Evolutionary conservation across 805 yeast species (phyloP), one percentile per base, ranked within the genome.

Genomic region (Zygotorulaspora florentina): DNA sequence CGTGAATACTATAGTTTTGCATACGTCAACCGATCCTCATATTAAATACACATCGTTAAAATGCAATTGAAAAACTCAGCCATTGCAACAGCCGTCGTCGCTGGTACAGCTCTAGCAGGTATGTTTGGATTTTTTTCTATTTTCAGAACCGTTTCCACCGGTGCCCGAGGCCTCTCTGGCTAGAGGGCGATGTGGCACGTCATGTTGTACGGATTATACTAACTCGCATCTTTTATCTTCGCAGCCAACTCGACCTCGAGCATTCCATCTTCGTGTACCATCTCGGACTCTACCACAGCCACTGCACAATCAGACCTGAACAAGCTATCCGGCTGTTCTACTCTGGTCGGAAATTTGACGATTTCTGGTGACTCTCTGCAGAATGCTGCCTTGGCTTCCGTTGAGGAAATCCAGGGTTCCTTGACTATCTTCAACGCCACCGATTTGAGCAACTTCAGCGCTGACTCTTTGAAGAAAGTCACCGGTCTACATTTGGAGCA

Each of bases 271-370:
- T 79, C 81, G 25, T 86, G 95, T 77, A 74, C 85, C 31, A 80
- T 83, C 72, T 59, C 72, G 25, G 67, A 71, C 40, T 72, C 75
- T 56, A 73, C 73, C 54, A 86, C 95, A 43, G 95, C 88, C 58
- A 80, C 93, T 45, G 79, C 82, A 35, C 88, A 89, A 70, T 58
- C 85, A 27, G 90, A 88, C 57, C 80, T 91, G 64, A 95, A 88
- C 59, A 61, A 67, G 23, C 77, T 85, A 44, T 68, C 87, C 40
- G 74, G 81, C 39, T 93, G 99, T 80, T 68, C 77, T 31, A 85
- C 88, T 52, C 75, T 93, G 56, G 77, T 78, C 53, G 98, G 96
- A 76, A 83, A 83, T 66, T 72, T 93, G 59, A 67, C 73, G 70
- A 76, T 91, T 63, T 62, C 76, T 47, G 90, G 90, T 71, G 74